These are phyloP conservation scores for Crassisporium funariophilum DNA, from an alignment of 768 basidiomycete genomes.

Conservation along the genomic window DNA sequence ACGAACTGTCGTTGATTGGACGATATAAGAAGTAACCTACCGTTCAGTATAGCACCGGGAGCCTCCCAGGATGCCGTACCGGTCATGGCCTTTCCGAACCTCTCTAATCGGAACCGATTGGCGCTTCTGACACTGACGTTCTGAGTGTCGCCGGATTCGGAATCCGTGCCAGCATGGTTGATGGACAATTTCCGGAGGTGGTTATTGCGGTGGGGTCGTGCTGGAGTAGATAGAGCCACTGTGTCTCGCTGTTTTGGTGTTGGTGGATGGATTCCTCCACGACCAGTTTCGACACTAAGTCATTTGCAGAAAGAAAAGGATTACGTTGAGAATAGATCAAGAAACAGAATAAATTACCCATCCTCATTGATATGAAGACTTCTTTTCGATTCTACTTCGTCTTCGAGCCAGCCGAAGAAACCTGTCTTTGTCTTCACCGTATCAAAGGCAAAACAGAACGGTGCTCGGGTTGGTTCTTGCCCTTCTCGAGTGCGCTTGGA, in stretches of 20 bases:
- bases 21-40: constrained; percentile 31
- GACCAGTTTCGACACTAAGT: constrained; percentile 26
- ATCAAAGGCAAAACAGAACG: constrained; percentile 74
- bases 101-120: constrained; percentile 57
- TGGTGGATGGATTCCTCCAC: constrained; percentile 9
- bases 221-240: too few relatives aligned
- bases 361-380: constrained; percentile 5
- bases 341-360: constrained; percentile 13
- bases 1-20: not conserved
- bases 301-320: not conserved
- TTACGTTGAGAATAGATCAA: not conserved
- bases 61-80: constrained; percentile 74
- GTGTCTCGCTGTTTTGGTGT: constrained; percentile 1
- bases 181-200: not conserved
- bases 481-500: constrained; percentile 35
- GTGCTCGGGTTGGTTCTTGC: constrained; percentile 53
- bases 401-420: constrained; percentile 79
- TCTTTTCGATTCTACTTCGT: constrained; percentile 32
- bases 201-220: not conserved
- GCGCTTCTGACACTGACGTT: constrained; percentile 23
- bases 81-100: constrained; percentile 78
- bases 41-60: constrained; percentile 58
- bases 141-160: constrained; percentile 3
- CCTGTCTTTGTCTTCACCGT: constrained; percentile 36
- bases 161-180: constrained; percentile 2